phyloP scores from a whole-genome alignment of 495 filamentous ascomycete genomes.

The Penicillium daleae region DNA sequence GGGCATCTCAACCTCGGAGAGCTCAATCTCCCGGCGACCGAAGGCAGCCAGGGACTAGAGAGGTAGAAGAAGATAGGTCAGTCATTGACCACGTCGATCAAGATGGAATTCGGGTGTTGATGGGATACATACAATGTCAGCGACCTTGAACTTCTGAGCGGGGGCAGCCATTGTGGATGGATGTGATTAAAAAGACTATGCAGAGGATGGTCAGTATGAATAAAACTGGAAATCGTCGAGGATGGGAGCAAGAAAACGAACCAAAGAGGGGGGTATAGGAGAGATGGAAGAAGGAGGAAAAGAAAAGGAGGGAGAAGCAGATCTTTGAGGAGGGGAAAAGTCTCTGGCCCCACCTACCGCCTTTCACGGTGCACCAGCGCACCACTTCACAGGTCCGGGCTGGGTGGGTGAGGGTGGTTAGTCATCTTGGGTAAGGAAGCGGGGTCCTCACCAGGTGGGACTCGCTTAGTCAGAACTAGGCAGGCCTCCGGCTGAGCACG shows the following conservation, averaged over 20 bases:
- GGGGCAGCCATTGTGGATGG: slow-evolving; percentile 63
- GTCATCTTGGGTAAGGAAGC: not conserved
- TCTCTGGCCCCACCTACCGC: slow-evolving; percentile 21
- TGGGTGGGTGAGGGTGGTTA: not conserved
- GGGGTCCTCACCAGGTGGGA: not conserved
- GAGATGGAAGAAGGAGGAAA: slow-evolving; percentile 19
- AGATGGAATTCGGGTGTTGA: not conserved
- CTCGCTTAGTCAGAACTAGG: slow-evolving; percentile 7
- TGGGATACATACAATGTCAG: slow-evolving; percentile 74
- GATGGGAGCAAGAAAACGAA: slow-evolving; percentile 6
- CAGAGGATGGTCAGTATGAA: slow-evolving; percentile 19
- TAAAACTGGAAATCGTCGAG: not conserved
- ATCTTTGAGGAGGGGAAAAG: slow-evolving; percentile 28
- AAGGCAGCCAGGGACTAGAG: slow-evolving; percentile 86
- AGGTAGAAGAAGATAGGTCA: slow-evolving; percentile 23
- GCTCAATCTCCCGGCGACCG: slow-evolving; percentile 97
- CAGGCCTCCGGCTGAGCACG: not conserved
- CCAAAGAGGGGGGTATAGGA: slow-evolving; percentile 13
- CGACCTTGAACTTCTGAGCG: slow-evolving; percentile 95
- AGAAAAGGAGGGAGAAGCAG: slow-evolving; percentile 25
- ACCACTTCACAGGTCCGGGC: not conserved
- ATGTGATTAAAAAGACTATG: slow-evolving; percentile 12
- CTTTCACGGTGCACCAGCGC: not conserved
- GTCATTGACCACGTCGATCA: slow-evolving; percentile 16
- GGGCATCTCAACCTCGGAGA: slow-evolving; percentile 98